Conservation (phyloP, 1,284 basidiomycete species). For the Puccinia coronata region DNA sequence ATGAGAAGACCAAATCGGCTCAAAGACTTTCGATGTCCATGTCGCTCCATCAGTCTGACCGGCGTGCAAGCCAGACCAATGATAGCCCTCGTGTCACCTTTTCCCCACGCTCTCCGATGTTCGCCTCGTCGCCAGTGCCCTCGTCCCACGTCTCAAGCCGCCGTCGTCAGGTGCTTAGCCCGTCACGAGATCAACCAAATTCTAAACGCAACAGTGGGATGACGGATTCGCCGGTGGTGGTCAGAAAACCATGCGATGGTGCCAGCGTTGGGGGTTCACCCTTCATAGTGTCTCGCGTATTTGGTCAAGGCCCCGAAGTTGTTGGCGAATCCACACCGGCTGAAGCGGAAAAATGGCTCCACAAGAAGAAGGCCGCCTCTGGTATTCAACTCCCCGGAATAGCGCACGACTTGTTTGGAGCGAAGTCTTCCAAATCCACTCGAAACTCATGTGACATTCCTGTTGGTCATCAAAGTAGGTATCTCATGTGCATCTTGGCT, state of each 20-base stretch:
- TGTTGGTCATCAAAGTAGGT: neutral
- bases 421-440: constrained; percentile 12
- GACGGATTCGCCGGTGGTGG: constrained; percentile 37
- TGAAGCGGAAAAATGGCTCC: constrained; percentile 24
- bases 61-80: neutral
- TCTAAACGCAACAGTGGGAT: constrained; percentile 14
- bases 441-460: neutral
- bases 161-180: neutral
- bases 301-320: constrained; percentile 42
- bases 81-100: constrained; percentile 24
- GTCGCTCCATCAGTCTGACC: constrained; percentile 14
- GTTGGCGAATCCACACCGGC: constrained; percentile 37
- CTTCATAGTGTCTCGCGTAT: constrained; percentile 46
- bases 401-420: constrained; percentile 47
- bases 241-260: constrained; percentile 44
- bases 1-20: constrained; percentile 29
- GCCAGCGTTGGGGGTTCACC: constrained; percentile 40
- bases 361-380: constrained; percentile 23
- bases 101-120: constrained; percentile 24
- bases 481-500: neutral
- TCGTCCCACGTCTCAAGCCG: neutral
- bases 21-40: constrained; percentile 3
- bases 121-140: constrained; percentile 24
- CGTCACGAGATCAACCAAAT: neutral
- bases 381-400: constrained; percentile 22